Evolutionary conservation across 2,329 filamentous ascomycete species (phyloP).

Genomic region (Fonsecaea erecta): DNA sequence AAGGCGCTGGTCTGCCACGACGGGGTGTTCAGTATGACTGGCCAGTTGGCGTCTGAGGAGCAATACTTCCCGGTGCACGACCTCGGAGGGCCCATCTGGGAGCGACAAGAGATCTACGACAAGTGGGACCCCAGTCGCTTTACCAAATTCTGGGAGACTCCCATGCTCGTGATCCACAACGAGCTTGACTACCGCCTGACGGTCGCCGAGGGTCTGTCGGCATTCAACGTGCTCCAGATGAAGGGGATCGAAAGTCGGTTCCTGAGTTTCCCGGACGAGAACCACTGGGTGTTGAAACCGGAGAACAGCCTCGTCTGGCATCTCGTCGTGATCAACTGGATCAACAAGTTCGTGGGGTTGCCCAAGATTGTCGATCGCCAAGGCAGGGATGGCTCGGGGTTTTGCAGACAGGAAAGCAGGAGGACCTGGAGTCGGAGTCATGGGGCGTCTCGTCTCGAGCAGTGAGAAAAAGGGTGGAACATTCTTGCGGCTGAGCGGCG

Average conservation of each 20-base stretch:
- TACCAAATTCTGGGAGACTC: slow-evolving; percentile 76
- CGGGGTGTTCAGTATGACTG: slow-evolving; percentile 47
- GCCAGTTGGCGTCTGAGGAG: slow-evolving; percentile 55
- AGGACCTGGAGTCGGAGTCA: slow-evolving; percentile 2
- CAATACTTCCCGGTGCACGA: slow-evolving; percentile 62
- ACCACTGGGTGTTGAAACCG: slow-evolving; percentile 84
- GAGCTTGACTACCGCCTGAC: slow-evolving; percentile 88
- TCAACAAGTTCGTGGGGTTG: slow-evolving; percentile 63
- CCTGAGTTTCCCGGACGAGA: slow-evolving; percentile 79
- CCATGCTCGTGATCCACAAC: slow-evolving; percentile 87
- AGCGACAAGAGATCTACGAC: slow-evolving; percentile 56
- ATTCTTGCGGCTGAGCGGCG: neutral
- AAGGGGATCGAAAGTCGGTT: slow-evolving; percentile 76
- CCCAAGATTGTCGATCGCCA: slow-evolving; percentile 49
- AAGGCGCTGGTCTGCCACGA: slow-evolving; percentile 63
- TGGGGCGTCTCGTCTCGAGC: slow-evolving; percentile 24
- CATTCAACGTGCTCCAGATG: slow-evolving; percentile 84
- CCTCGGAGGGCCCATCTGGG: slow-evolving; percentile 57
- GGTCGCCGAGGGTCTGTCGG: slow-evolving; percentile 79
- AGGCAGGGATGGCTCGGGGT: slow-evolving; percentile 34
- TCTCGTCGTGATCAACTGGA: slow-evolving; percentile 78
- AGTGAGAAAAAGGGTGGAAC: slow-evolving; percentile 13
- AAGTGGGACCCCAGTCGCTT: slow-evolving; percentile 63
- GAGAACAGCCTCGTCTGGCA: slow-evolving; percentile 95
- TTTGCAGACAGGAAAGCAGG: slow-evolving; percentile 25